Evolutionary conservation across 1,284 basidiomycete species (phyloP), one percentile per base, ranked within the genome.

Genomic region (Pholiota adiposa): DNA sequence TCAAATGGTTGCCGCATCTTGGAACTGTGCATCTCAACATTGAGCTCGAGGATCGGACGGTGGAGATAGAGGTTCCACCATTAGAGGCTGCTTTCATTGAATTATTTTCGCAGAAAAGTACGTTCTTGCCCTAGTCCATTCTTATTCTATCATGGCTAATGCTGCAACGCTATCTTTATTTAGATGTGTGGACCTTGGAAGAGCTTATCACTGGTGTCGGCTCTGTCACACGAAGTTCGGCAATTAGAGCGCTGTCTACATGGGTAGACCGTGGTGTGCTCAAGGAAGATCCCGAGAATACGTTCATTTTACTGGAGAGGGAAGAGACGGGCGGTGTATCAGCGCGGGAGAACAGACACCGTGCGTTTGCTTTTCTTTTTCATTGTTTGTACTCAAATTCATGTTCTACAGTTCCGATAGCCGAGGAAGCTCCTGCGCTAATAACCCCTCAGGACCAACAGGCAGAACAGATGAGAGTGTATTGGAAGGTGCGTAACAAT

Each of bases 81-180:
- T 74, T 98, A 16, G 94, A 97, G 72, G 96, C 95, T 6, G 90
- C 93, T 0, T 85, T 97, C 58, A 88, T 95, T 43, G 94, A 97
- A 69, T 75, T 95, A 4, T 97, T 97, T 72, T 89, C 88, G 1
- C 77, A 84, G 56, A 84, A 88, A 72, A 79, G 91, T 87, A 52
- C 19, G 73, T 67, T 49, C 36, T 55, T 18, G 9, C 19, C 11
- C 23, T 21, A 48, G 12, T 5, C n/a, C 19, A 46, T 48, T 12
- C 9, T 33, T 54, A n/a, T 25, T 51, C 29, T 34, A 55, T 52
- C 14, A 11, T 29, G 1, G n/a, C 43, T 48, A 23, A 46, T 19
- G 21, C 14, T 44, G 36, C 36, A 4, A 16, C 14, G 16, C 14
- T 38, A 12, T 33, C 21, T 25, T 25, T 21, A 23, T 31, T 21